Conservation (phyloP, 148 eudicot species). For the Fagopyrum esculentum region DNA sequence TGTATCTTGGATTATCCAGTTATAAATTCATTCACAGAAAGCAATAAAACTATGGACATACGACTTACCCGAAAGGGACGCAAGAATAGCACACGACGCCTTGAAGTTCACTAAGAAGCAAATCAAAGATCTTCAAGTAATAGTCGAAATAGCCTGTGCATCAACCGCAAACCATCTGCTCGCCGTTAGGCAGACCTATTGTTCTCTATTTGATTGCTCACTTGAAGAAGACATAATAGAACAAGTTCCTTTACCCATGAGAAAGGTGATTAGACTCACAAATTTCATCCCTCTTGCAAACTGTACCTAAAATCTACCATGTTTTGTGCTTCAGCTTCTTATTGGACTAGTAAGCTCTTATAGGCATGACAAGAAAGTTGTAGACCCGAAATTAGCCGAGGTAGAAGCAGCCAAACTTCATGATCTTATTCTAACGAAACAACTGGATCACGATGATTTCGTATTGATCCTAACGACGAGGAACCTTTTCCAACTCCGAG, state of each 20-base stretch:
- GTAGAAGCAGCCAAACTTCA: conserved; percentile 49
- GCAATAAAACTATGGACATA: conserved; percentile 66
- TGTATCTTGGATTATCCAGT: not conserved
- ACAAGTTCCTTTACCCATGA: conserved; percentile 37
- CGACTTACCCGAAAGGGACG: conserved; percentile 75
- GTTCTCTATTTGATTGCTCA: conserved; percentile 54
- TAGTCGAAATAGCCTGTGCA: conserved; percentile 75
- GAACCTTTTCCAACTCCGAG: conserved; percentile 64
- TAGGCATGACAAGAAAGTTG: conserved; percentile 55
- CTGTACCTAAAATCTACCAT: not conserved
- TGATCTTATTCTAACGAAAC: conserved; percentile 39
- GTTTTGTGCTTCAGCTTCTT: conserved; percentile 37
- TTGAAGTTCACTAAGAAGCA: conserved; percentile 28
- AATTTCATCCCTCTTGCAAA: not conserved
- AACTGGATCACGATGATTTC: conserved; percentile 48
- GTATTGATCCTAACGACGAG: conserved; percentile 57
- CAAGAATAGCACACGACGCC: conserved; percentile 53
- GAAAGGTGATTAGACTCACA: conserved; percentile 42
- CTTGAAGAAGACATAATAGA: conserved; percentile 67
- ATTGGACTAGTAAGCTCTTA: conserved; percentile 71
- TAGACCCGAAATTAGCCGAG: conserved; percentile 46
- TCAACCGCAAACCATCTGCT: conserved; percentile 60
- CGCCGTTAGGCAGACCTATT: conserved; percentile 62
- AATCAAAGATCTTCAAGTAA: conserved; percentile 48
- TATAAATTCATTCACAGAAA: conserved; percentile 30